Conservation (phyloP, 2,329 filamentous ascomycete genomes). For the Fusarium buharicum region DNA sequence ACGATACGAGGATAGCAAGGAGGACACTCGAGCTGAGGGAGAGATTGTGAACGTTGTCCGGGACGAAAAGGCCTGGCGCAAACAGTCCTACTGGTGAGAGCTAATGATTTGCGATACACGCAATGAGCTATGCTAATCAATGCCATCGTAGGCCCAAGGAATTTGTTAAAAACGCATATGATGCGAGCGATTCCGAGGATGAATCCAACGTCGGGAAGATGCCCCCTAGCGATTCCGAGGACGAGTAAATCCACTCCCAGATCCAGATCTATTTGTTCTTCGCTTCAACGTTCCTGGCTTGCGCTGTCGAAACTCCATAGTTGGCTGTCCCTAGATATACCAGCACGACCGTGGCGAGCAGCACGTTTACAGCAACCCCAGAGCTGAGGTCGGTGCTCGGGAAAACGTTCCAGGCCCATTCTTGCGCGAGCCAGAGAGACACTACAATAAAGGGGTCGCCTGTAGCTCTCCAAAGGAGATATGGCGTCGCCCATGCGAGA, state of each 20-base stretch:
- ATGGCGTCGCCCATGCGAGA: conserved; percentile 88
- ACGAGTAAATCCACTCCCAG: conserved; percentile 49
- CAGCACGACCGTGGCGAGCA: conserved; percentile 73
- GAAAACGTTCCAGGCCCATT: conserved; percentile 94
- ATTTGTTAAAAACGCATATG: conserved; percentile 73
- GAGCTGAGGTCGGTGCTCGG: conserved; percentile 75
- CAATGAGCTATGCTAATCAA: conserved; percentile 26
- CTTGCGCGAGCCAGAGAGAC: conserved; percentile 78
- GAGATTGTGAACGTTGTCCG: conserved; percentile 94
- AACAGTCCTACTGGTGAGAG: conserved; percentile 83
- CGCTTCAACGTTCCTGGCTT: conserved; percentile 34
- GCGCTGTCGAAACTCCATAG: conserved; percentile 46
- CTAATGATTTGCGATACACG: background rate
- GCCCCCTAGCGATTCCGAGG: conserved; percentile 83
- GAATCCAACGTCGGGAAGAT: conserved; percentile 85
- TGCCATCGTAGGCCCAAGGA: conserved; percentile 74
- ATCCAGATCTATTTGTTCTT: conserved; percentile 49
- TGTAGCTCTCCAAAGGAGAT: conserved; percentile 82
- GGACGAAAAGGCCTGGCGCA: conserved; percentile 92
- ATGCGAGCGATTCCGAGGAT: conserved; percentile 75
- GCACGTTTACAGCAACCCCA: conserved; percentile 72
- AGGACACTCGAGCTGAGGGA: conserved; percentile 81
- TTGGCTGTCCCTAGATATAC: conserved; percentile 68
- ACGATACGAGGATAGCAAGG: conserved; percentile 68
- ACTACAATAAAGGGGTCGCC: conserved; percentile 74